Percentiles rank a stretch among this genome's conserved stretches.
Conservation (phyloP, 2,329 filamentous ascomycete genomes). For the Fusarium aywerte region DNA sequence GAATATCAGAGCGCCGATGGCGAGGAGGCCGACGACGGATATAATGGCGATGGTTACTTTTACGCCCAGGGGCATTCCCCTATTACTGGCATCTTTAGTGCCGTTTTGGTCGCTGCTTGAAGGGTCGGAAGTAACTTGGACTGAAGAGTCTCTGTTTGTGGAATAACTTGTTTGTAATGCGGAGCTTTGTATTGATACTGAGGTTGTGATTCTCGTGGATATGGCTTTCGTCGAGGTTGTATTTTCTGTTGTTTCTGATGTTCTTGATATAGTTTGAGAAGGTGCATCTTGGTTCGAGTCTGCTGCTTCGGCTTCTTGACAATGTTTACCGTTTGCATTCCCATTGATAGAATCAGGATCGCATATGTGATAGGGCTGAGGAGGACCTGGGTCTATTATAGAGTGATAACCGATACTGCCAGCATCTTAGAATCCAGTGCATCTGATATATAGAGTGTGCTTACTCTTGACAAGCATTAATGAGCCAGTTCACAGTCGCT, state of each 20-base stretch:
- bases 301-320: conserved; percentile 15
- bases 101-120: conserved; percentile 8
- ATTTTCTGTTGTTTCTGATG: not conserved
- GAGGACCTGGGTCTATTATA: conserved; percentile 45
- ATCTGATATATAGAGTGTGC: conserved; percentile 20
- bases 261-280: not conserved
- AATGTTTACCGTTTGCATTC: conserved; percentile 16
- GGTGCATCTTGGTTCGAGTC: conserved; percentile 1
- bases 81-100: not conserved
- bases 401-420: conserved; percentile 44
- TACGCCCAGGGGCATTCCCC: conserved; percentile 52
- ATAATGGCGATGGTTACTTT: conserved; percentile 60
- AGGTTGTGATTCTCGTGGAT: conserved; percentile 3
- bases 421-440: conserved; percentile 10
- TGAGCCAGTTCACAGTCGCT: conserved; percentile 64
- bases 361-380: conserved; percentile 41
- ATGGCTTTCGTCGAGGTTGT: not conserved
- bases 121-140: conserved; percentile 24
- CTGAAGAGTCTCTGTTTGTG: conserved; percentile 33
- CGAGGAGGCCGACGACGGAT: conserved; percentile 53
- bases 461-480: conserved; percentile 63
- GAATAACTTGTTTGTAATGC: conserved; percentile 33
- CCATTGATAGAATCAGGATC: conserved; percentile 16
- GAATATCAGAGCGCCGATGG: conserved; percentile 52
- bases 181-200: conserved; percentile 10